Percentiles rank a stretch among this genome's conserved stretches.
phyloP scores from a whole-genome alignment of 2,329 filamentous ascomycete genomes.

The Zymoseptoria pseudotritici region DNA sequence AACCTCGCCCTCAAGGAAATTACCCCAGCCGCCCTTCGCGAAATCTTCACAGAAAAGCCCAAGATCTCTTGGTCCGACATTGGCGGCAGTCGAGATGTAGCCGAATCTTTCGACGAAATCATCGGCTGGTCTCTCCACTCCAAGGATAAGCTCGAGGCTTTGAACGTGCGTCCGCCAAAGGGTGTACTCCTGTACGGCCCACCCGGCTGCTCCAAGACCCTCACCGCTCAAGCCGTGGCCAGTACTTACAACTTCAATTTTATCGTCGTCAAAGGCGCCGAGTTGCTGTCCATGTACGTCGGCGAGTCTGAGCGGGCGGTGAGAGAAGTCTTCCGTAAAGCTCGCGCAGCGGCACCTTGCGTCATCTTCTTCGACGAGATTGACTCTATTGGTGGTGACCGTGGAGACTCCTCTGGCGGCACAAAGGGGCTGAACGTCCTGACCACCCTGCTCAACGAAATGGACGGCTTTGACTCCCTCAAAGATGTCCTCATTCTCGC shows the following conservation, averaged over 20 bases:
- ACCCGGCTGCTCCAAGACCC: constrained; percentile 89
- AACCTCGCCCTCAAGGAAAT: constrained; percentile 59
- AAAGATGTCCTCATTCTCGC: constrained; percentile 80
- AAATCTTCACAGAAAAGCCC: constrained; percentile 80
- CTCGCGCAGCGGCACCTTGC: constrained; percentile 74
- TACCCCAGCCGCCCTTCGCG: constrained; percentile 79
- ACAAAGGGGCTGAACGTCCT: constrained; percentile 67
- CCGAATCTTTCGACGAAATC: constrained; percentile 51
- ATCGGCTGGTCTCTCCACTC: constrained; percentile 53
- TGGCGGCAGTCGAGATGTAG: constrained; percentile 73
- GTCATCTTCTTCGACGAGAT: constrained; percentile 98
- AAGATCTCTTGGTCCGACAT: constrained; percentile 83
- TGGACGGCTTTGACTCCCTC: constrained; percentile 86
- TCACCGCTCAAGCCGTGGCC: constrained; percentile 83
- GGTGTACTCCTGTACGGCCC: constrained; percentile 86
- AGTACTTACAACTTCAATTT: constrained; percentile 90
- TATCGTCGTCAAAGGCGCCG: constrained; percentile 86
- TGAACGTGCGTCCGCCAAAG: constrained; percentile 58
- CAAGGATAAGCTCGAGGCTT: constrained; percentile 43
- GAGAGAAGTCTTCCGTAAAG: constrained; percentile 77
- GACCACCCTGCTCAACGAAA: constrained; percentile 83
- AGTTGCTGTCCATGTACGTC: constrained; percentile 94
- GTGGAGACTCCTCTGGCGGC: constrained; percentile 39
- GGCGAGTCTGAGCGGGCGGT: constrained; percentile 86
- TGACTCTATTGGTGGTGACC: constrained; percentile 66